A percentile compares a stretch with the other conserved stretches of the same genome.
Conservation (phyloP, 306 rosid species). For the Quercus wislizeni region DNA sequence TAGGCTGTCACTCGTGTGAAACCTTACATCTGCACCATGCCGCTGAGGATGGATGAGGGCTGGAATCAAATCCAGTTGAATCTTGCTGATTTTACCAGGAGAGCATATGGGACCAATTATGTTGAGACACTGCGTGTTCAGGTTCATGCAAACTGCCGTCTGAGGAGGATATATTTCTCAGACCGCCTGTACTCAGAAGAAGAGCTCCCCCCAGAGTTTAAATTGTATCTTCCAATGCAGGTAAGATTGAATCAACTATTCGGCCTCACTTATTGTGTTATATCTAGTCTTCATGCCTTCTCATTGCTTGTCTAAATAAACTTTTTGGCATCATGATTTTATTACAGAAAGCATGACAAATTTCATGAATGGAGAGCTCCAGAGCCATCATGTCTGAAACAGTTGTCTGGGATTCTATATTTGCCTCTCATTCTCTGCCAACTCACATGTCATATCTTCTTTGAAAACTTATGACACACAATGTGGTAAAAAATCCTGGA, state of each 20-base stretch:
- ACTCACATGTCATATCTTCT: background rate
- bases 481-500: background rate
- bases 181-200: conserved; percentile 93
- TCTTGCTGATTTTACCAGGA: conserved; percentile 78
- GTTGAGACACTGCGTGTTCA: conserved; percentile 94
- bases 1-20: conserved; percentile 82
- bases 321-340: background rate
- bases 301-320: background rate
- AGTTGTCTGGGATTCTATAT: background rate
- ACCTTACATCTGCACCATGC: conserved; percentile 95
- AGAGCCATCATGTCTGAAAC: background rate
- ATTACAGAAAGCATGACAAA: conserved; percentile 38
- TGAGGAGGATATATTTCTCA: conserved; percentile 92
- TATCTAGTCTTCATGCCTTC: background rate
- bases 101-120: conserved; percentile 97
- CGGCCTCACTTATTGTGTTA: background rate
- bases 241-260: conserved; percentile 22
- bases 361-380: background rate
- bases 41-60: conserved; percentile 84
- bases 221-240: conserved; percentile 91
- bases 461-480: background rate
- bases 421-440: background rate
- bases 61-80: conserved; percentile 96
- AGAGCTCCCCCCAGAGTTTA: conserved; percentile 94
- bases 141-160: conserved; percentile 92